phyloP scores from a whole-genome alignment of 345 rosid species.

The Aurinia saxatilis region DNA sequence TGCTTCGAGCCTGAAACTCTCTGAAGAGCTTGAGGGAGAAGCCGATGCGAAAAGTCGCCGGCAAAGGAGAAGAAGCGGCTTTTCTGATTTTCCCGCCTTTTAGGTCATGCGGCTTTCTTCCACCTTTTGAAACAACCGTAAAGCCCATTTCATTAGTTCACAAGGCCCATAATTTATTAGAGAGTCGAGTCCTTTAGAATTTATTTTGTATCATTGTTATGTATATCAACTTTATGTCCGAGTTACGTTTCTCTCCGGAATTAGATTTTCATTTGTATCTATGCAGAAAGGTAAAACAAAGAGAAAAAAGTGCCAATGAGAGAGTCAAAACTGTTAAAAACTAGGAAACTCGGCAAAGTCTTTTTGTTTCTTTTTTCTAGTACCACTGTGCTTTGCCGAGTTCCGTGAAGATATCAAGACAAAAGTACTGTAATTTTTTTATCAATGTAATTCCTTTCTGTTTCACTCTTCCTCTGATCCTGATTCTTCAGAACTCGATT shows the following conservation, averaged over 20 bases:
- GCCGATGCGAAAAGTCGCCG: background rate
- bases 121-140: background rate
- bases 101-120: slow-evolving; percentile 14
- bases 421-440: slow-evolving; percentile 13
- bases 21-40: background rate
- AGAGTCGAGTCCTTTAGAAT: too few relatives aligned
- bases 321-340: slow-evolving; percentile 20
- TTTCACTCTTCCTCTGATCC: slow-evolving; percentile 66
- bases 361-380: background rate
- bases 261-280: background rate
- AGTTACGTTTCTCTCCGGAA: background rate
- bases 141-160: background rate
- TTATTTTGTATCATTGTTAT: too few relatives aligned
- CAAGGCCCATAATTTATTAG: slow-evolving; percentile 8
- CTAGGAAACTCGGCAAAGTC: slow-evolving; percentile 9
- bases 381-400: slow-evolving; percentile 15
- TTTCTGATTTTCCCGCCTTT: slow-evolving; percentile 26
- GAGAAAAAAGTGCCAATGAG: background rate
- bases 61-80: background rate
- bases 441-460: slow-evolving; percentile 17
- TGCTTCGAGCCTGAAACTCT: background rate
- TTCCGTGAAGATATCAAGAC: slow-evolving; percentile 9
- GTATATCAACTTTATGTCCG: background rate
- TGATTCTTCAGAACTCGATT: slow-evolving; percentile 61
- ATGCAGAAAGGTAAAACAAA: background rate